Base-by-base conservation (phyloP, 164 flowering plant genomes). In the Chimonanthus salicifolius region DNA sequence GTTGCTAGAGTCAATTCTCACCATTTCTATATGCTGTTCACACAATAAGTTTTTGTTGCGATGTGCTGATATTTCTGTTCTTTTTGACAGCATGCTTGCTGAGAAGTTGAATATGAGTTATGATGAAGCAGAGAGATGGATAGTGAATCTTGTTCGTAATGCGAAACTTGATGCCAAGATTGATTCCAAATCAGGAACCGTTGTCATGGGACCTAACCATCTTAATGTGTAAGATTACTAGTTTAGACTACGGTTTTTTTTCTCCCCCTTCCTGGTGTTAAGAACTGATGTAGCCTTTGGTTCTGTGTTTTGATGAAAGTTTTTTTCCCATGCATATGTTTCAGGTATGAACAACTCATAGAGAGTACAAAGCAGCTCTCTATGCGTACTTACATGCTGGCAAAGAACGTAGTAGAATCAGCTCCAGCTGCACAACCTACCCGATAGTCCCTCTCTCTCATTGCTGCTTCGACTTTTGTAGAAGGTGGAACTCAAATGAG, bases 111-210 rank as follows among this genome's bases (percentile, higher is more conserved):
- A 93, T 80, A 77, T 93, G 85, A 92, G 83, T 62, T 86, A 84
- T 75, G 99, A 93, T 54, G 99, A 95, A 72, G 98, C 98, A 47
- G 98, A 95, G 84, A 93, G 98, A 84, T 95, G 99, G 99, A 92
- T 93, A 69, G 95, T 93, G 78, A 95, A 87, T 82, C 97, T 93
- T 63, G 87, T 95, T 64, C 86, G 89, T 48, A 87, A 84, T 81
- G 89, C 98, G 72, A 95, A 93, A 80, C 94, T 92, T 43, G 97
- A 93, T 73, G 98, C 96, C 21, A 95, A 92, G 83, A 90, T 95
- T 64, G 97, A 93, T 78, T 83, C 97, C 4, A 58, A 90, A 78
- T 76, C 88, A 0, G 97, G 99, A 77, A 95, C 98, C 69, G 86
- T 95, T 71, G 51, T 88, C 11, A 95, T 95, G 94, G 97, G 89